Evolutionary conservation across 768 basidiomycete genomes (phyloP).

Genomic region (Chalciporus chontae): DNA sequence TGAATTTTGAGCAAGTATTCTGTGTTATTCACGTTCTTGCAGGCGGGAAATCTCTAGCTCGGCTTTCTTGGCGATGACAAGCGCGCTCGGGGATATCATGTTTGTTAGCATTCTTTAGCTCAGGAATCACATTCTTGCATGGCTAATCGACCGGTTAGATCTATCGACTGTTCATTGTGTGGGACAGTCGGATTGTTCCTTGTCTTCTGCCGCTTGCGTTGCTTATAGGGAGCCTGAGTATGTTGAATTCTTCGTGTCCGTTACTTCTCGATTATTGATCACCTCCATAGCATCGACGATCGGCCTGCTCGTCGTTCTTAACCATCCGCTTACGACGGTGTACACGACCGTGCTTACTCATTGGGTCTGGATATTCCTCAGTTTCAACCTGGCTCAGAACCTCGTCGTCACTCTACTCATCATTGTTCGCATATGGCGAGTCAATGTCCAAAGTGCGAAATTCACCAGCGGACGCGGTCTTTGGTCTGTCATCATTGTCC

Average conservation of each 20-base stretch:
- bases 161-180: conserved; percentile 9
- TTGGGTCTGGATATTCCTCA: conserved; percentile 6
- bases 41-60: conserved; percentile 8
- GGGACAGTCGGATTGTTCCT: conserved; percentile 1
- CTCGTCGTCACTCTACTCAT: conserved; percentile 7
- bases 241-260: not conserved
- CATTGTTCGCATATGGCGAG: conserved; percentile 5
- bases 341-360: not conserved
- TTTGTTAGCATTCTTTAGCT: not conserved
- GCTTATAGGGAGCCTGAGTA: conserved; percentile 1
- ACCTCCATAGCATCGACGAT: not conserved
- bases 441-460: not conserved
- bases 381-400: conserved; percentile 9
- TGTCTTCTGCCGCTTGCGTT: conserved; percentile 2
- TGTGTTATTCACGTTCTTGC: not conserved
- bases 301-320: not conserved
- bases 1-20: not conserved
- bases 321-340: not conserved
- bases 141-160: conserved; percentile 1
- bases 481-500: conserved; percentile 2
- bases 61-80: conserved; percentile 4
- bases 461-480: not conserved
- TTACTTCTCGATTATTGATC: not conserved
- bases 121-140: too few relatives aligned
- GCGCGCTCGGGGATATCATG: conserved; percentile 5